Base-by-base conservation (phyloP, 179 eudicot species). In the Nepenthes alata region DNA sequence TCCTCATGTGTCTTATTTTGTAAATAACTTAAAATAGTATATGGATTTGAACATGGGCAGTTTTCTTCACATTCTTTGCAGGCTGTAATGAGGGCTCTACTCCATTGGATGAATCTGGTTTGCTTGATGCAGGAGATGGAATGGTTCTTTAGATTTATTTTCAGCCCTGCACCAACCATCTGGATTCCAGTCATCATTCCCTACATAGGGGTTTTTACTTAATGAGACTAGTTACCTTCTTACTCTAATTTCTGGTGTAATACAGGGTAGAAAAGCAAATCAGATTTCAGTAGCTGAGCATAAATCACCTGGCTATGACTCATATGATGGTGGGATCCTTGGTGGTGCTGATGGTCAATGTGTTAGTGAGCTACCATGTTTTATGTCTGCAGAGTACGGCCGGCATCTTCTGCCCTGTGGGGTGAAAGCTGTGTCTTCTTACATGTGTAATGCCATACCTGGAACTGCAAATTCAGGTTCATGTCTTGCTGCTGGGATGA, bases 261-360 rank as follows among this genome's bases (percentile, higher is more conserved):
- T 60, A 63, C 69, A 81, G 86, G 93, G 83, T 70, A 62, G 67
- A 10, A 86, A 81, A 48, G 44, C 81, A 39, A 83, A 85, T 60
- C 80, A 72, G 34, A 59, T 69, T 65, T 81, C 88, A 47, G 72
- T 80, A 65, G 74, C 84, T 38, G 5, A 4, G 5, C 81, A 81
- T 72, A 81, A 81, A 67, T 35, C 77, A 67, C 81, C 85, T 59
- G 83, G 85, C 47, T 80, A 78, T 72, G 73, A 70, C 68, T 80
- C 89, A 37, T 88, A 81, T 63, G 65, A 77, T 61, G 51, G 84
- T 36, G 84, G 84, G 49, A 11, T 78, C 47, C 81, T 37, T 66
- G 67, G 75, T 58, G 77, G 84, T 49, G 75, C 74, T 35, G 83
- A 80, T 55, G 85, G 95, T 47, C 82, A 80, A 63, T 41, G 45